These are phyloP conservation scores for Cladosporium sp. DNA, from an alignment of 2,329 filamentous ascomycete genomes.

Conservation along the genomic window DNA sequence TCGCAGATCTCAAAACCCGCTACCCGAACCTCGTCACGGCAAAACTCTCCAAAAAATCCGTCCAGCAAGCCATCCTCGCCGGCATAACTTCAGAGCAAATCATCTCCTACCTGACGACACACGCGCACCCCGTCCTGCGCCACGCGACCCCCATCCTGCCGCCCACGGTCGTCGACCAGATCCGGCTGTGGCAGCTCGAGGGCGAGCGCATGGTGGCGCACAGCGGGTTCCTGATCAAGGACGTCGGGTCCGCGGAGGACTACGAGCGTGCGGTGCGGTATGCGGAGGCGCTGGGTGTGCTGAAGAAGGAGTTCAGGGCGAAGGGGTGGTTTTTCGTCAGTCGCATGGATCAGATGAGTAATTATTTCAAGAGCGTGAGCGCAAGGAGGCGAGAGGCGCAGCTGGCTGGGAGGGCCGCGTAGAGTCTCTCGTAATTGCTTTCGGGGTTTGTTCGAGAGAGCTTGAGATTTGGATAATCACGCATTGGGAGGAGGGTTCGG, in stretches of 20 bases:
- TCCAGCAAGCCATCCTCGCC: constrained; percentile 76
- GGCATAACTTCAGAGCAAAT: constrained; percentile 96
- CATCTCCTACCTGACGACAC: constrained; percentile 82
- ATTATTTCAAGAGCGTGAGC: constrained; percentile 62
- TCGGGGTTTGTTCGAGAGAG: background rate
- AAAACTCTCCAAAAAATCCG: constrained; percentile 80
- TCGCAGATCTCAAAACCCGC: constrained; percentile 78
- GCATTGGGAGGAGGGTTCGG: background rate
- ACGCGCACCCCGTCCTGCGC: constrained; percentile 92
- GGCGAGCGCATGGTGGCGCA: constrained; percentile 87
- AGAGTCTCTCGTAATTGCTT: background rate
- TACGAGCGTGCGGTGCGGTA: constrained; percentile 66
- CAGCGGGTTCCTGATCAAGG: constrained; percentile 79
- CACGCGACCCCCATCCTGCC: constrained; percentile 73
- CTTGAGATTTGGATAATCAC: background rate
- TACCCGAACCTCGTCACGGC: constrained; percentile 93
- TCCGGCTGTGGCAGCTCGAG: constrained; percentile 94
- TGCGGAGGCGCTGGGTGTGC: constrained; percentile 82
- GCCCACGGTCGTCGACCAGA: constrained; percentile 95
- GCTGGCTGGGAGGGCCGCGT: background rate
- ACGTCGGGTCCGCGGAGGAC: constrained; percentile 61
- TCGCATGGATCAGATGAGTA: constrained; percentile 79
- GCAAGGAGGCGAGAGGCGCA: constrained; percentile 22
- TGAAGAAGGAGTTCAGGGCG: constrained; percentile 77
- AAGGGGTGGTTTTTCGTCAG: constrained; percentile 86